Evolutionary conservation across 148 eudicot species (phyloP), one percentile per base, ranked within the genome.

Genomic region (Cornus controversa): DNA sequence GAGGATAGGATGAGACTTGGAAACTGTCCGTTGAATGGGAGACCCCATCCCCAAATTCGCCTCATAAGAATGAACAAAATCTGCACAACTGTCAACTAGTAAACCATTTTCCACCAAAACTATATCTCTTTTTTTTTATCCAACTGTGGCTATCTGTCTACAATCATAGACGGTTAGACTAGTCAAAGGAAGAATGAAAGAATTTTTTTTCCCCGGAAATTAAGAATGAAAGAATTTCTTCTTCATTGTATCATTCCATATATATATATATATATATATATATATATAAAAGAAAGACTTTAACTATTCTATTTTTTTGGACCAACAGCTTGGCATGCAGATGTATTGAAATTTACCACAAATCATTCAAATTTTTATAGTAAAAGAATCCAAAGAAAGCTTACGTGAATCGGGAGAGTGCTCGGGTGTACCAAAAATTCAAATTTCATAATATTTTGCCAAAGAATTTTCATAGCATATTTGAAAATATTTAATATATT

Each of bases 1-100:
- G 45, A 37, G 5, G 66, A 13, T 42, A n/a, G 28, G 36, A 45
- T 29, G 62, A 62, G 81, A 74, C 69, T 40, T 65, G 86, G 83
- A 80, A 84, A 73, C 66, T 80, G 83, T 83, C 74, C 64, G 83
- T 84, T 84, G 86, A 84, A 84, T 62, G 25, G 81, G 83, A 64
- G 78, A 84, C 80, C 80, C 60, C 57, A 42, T 68, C 80, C 83
- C 78, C 14, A 83, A 70, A 80, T 68, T 73, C 86, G 70, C 76
- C 80, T 34, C 50, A 80, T 73, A 77, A 76, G 65, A 50, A 65
- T 82, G 77, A 83, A 57, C 67, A 74, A 79, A 66, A 66, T 69
- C 83, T 62, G 80, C 71, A 62, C 53, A 42, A 65, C 74, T 82
- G 84, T 77, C 81, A 82, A 62, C 45, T 64, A 36, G 10, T 8